A percentile compares a stretch with the other conserved stretches of the same genome.
Conservation (phyloP, 83 land plant species). For the Larix sibirica region DNA sequence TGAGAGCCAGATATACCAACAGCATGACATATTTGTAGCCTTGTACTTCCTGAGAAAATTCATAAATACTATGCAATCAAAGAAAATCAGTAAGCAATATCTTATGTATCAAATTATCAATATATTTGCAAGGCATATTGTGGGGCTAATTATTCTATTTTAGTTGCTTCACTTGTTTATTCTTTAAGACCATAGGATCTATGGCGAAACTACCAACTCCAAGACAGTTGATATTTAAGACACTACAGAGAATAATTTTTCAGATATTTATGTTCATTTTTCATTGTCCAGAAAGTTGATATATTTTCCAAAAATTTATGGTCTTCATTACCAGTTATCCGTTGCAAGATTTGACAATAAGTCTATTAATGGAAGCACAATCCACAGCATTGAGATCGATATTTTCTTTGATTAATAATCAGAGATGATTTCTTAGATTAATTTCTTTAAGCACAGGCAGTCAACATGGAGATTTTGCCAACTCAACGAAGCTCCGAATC, state of each 20-base stretch:
- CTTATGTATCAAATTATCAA: background rate
- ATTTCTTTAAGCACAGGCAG: background rate
- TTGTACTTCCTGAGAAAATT: background rate
- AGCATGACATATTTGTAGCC: background rate
- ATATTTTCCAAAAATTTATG: background rate
- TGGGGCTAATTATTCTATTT: background rate
- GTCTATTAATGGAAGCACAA: background rate
- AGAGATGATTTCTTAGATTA: background rate
- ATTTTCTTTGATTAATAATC: background rate
- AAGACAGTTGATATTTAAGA: background rate
- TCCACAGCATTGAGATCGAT: background rate
- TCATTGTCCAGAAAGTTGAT: background rate
- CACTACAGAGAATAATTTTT: no score
- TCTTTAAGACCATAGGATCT: background rate
- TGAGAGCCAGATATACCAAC: background rate
- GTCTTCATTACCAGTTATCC: background rate
- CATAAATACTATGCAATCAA: background rate
- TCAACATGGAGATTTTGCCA: no score
- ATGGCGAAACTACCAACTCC: background rate
- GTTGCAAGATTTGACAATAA: background rate
- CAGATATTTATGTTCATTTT: no score
- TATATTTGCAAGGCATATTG: background rate
- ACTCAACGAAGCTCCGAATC: background rate
- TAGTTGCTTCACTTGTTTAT: background rate
- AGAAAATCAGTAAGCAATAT: no score